These are phyloP conservation scores for Chenopodium formosanum DNA, from an alignment of 148 eudicot genomes.

Conservation along the genomic window DNA sequence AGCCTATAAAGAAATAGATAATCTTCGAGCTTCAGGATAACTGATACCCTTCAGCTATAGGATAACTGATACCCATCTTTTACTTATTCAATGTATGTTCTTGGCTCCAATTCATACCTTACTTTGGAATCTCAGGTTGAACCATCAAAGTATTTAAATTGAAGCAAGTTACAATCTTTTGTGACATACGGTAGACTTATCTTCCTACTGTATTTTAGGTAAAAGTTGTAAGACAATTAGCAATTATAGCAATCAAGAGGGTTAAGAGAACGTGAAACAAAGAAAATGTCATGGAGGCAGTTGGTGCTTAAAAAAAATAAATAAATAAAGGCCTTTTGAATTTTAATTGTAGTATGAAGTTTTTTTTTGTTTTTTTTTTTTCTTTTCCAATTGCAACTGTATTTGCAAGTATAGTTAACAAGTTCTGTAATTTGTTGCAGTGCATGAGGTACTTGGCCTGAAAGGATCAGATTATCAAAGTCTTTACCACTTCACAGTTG, in stretches of 20 bases:
- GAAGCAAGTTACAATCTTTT: too few relatives aligned
- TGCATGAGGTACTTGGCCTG: constrained; percentile 81
- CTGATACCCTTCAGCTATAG: too few relatives aligned
- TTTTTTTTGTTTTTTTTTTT: neutral
- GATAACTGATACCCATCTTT: too few relatives aligned
- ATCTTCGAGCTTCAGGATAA: too few relatives aligned
- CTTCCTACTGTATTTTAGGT: too few relatives aligned
- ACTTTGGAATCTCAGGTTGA: too few relatives aligned
- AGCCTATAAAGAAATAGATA: too few relatives aligned
- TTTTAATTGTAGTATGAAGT: neutral
- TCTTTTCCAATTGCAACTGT: neutral
- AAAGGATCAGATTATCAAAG: constrained; percentile 70
- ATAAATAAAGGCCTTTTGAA: too few relatives aligned
- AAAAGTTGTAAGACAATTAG: neutral
- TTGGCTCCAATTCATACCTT: too few relatives aligned
- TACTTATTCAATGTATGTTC: too few relatives aligned
- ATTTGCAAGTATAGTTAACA: neutral
- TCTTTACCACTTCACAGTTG: constrained; percentile 87
- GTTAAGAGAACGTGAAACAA: neutral
- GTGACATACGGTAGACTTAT: too few relatives aligned
- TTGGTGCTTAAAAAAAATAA: neutral
- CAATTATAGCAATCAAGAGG: neutral
- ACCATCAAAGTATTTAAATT: too few relatives aligned
- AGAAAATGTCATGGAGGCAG: neutral
- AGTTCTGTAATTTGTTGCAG: constrained; percentile 35